Conservation (phyloP, 257 asterid genomes). For the Ajuga chamaepitys region DNA sequence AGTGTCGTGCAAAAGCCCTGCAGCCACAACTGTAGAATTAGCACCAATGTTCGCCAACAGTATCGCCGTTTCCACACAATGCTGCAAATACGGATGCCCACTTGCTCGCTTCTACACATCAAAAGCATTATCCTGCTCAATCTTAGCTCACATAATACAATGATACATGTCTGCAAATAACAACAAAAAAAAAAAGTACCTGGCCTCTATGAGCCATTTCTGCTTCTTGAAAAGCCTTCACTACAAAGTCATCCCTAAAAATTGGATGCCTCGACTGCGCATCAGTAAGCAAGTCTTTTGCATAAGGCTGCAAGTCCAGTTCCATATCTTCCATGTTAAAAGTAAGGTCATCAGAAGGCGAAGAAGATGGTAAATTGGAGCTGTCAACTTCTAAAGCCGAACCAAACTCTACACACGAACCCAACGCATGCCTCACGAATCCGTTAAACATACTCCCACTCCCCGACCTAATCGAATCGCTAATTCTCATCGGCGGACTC, state of each 20-base stretch:
- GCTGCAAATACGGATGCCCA: constrained; percentile 93
- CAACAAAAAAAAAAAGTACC: constrained; percentile 34
- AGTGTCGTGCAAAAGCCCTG: constrained; percentile 90
- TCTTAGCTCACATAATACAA: background rate
- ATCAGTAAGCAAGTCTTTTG: constrained; percentile 53
- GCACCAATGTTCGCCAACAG: constrained; percentile 79
- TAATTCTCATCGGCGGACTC: constrained; percentile 43
- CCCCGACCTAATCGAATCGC: constrained; percentile 42
- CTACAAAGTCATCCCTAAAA: constrained; percentile 62
- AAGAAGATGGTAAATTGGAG: constrained; percentile 20
- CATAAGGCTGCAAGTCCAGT: constrained; percentile 44
- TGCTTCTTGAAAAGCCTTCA: constrained; percentile 72
- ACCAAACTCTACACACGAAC: constrained; percentile 61
- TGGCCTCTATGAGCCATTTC: constrained; percentile 75
- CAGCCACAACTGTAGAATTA: constrained; percentile 85
- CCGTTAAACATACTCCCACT: constrained; percentile 52
- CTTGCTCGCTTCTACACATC: constrained; percentile 66
- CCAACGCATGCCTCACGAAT: constrained; percentile 65
- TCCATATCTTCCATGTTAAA: constrained; percentile 76
- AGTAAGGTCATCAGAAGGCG: constrained; percentile 60
- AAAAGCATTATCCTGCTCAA: constrained; percentile 11
- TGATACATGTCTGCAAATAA: background rate
- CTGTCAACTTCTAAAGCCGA: constrained; percentile 31
- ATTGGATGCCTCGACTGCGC: constrained; percentile 69
- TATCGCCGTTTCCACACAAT: constrained; percentile 88